A percentile compares a stretch with the other conserved stretches of the same genome.
Evolutionary conservation across 2,329 filamentous ascomycete species (phyloP).

Genomic region (Zopfia rhizophila): DNA sequence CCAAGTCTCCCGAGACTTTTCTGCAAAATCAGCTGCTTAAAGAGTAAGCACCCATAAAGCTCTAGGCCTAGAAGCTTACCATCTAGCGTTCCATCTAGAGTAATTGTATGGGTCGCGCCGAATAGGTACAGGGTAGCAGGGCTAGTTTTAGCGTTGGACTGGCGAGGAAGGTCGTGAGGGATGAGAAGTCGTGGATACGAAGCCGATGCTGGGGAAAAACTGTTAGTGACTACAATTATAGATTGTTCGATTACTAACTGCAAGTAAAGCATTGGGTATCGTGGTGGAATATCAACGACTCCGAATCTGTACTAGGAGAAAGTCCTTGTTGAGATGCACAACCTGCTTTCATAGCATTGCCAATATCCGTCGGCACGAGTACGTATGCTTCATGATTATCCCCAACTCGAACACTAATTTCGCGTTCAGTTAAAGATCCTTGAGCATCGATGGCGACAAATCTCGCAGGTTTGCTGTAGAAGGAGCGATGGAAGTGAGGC

Average conservation of each 20-base stretch:
- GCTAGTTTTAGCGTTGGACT: constrained; percentile 21
- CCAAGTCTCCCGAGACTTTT: no score
- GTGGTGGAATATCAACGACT: constrained; percentile 22
- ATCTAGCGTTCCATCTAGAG: constrained; percentile 25
- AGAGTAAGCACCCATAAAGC: no score
- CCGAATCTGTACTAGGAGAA: constrained; percentile 15
- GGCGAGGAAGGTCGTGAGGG: constrained; percentile 24
- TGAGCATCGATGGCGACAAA: no score
- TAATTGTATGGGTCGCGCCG: constrained; percentile 23
- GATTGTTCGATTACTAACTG: constrained; percentile 17
- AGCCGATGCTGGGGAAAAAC: no score
- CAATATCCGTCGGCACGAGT: constrained; percentile 25
- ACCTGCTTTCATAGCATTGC: constrained; percentile 24
- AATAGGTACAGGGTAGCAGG: constrained; percentile 25
- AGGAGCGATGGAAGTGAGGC: no score
- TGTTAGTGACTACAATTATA: constrained; percentile 21
- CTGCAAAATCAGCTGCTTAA: no score
- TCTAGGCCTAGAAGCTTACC: no score
- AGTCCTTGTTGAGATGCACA: constrained; percentile 13
- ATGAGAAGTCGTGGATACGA: constrained; percentile 24
- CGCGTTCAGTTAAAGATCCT: no score
- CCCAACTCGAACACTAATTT: constrained; percentile 23
- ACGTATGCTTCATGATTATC: constrained; percentile 28
- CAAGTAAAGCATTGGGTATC: constrained; percentile 26
- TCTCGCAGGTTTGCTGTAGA: no score